Percentiles rank a stretch among this genome's conserved stretches.
Evolutionary conservation across 371 early-diverging fungal genomes (phyloP).

Genomic region (Apophysomyces sp.): DNA sequence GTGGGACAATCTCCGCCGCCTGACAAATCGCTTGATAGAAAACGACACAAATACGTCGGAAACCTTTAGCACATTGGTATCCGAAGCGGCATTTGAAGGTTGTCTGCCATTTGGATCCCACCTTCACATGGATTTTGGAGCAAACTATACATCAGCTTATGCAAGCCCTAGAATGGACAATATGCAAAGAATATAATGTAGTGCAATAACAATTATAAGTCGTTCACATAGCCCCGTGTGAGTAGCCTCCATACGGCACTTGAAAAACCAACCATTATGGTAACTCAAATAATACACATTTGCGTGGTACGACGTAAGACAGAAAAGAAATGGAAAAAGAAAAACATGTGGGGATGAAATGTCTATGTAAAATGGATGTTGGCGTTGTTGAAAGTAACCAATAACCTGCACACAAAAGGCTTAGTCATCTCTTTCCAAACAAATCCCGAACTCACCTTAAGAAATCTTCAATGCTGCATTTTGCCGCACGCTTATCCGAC

Average conservation of each 20-base stretch:
- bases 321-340: neutral
- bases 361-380: constrained; percentile 68
- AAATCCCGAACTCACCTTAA: constrained; percentile 53
- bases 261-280: neutral
- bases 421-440: constrained; percentile 5
- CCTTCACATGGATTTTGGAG: constrained; percentile 45
- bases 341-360: neutral
- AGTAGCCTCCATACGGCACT: neutral
- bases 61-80: constrained; percentile 32
- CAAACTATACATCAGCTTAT: constrained; percentile 1
- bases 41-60: constrained; percentile 47
- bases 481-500: constrained; percentile 82
- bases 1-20: constrained; percentile 38
- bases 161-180: neutral
- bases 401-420: constrained; percentile 47
- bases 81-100: constrained; percentile 47
- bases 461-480: constrained; percentile 93
- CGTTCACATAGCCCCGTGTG: neutral
- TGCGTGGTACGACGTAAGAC: neutral
- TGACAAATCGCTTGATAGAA: constrained; percentile 40
- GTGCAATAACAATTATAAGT: neutral
- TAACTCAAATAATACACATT: neutral
- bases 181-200: neutral
- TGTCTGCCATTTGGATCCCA: constrained; percentile 46
- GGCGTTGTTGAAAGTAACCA: constrained; percentile 74